Evolutionary conservation across 306 rosid species (phyloP).

Genomic region (Vicia villosa): DNA sequence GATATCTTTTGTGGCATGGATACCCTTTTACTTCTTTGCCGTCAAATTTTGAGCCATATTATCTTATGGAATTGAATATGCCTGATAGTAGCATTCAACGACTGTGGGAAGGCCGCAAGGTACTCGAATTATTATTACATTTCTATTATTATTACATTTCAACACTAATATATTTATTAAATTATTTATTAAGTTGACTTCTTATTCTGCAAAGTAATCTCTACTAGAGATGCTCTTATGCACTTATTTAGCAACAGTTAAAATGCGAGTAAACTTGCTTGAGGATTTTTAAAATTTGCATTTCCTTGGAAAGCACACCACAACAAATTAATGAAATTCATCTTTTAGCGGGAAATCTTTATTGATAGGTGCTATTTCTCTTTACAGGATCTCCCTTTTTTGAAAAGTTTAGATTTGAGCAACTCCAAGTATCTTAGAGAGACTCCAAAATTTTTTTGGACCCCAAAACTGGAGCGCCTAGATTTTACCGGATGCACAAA

Average conservation of each 20-base stretch:
- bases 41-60: not conserved
- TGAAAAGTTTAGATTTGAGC: conserved; percentile 15
- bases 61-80: not conserved
- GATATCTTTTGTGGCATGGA: not conserved
- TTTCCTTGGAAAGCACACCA: not conserved
- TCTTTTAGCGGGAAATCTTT: not conserved
- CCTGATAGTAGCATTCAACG: not conserved
- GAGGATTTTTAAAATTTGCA: too few species aligned
- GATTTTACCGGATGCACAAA: not conserved
- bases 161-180: too few species aligned
- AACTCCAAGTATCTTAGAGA: conserved; percentile 11
- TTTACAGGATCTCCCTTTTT: not conserved
- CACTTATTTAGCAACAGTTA: too few species aligned
- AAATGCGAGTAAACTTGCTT: too few species aligned
- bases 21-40: conserved; percentile 14
- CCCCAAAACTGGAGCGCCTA: not conserved
- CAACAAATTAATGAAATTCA: not conserved
- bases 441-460: not conserved
- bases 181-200: too few species aligned
- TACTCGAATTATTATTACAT: not conserved
- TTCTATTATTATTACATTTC: too few species aligned
- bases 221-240: too few species aligned
- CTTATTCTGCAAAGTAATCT: too few species aligned
- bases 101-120: not conserved
- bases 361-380: not conserved